Evolutionary conservation across 768 basidiomycete species (phyloP), one percentile per base, ranked within the genome.

Genomic region (Grammothele lineata): DNA sequence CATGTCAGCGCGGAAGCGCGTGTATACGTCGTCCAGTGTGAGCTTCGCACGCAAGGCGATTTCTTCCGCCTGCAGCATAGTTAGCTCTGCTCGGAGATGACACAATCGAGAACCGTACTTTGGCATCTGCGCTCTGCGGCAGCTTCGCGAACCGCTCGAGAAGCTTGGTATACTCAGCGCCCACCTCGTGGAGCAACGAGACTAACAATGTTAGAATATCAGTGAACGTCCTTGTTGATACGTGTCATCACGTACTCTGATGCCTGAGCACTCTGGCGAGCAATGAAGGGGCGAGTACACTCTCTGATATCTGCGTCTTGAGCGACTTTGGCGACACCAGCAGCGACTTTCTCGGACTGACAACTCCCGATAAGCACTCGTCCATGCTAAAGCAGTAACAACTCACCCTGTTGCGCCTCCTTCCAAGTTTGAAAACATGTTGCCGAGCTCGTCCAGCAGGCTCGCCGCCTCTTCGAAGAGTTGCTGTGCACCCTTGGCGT

Each of bases 1-100:
- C 71, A 96, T 87, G 61, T 97, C 93, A 0, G 80, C 75, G 25
- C 80, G 79, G 70, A 95, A 91, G 6, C 81, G 81, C 30, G 76
- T 75, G 55, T 93, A 83, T 1, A 86, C 87, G 22, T 83, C 78
- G 43, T 88, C 81, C 23, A 97, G 66, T 1, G 81, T 83, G n/a
- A 95, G 67, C 53, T 79, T 83, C 0, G 85, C 93, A 59, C 89
- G 74, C 0, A 96, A 67, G 3, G 77, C 74, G 55, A 80, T 78
- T 59, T 90, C 83, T 59, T 90, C 85, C 9, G 83, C 83, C 87
- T 93, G 47, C 30, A 49, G 27, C 7, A 40, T 22, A 18, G 19
- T 21, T 22, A 14, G 8, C 4, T 25, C 12, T 27, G 7, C 21
- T 11, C 8, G 12, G 1, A 17, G 3, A 18, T 9, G 2, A 18